Base-by-base conservation (phyloP, 495 filamentous ascomycete genomes). In the Talaromyces trachyspermus region DNA sequence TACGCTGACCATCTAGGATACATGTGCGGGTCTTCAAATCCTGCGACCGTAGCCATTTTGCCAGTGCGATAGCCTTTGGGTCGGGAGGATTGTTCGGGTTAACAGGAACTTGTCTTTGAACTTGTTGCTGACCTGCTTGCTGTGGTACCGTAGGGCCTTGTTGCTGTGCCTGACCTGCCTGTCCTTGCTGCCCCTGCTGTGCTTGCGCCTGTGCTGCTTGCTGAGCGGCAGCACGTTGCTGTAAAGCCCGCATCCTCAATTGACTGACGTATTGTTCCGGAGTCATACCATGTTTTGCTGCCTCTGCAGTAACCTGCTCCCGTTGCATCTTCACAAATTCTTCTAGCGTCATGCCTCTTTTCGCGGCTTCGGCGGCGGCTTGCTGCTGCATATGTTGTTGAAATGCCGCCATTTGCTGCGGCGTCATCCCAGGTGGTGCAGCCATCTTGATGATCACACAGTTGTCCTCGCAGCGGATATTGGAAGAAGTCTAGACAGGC, bases 1-100 rank as follows among this genome's bases (percentile, higher is more conserved):
- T 97, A 49, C 94, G 77, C 71, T 97, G 91, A 51, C 92, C 94
- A 56, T 96, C 89, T 54, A 95, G 74, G 49, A 99, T 94, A 68
- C 85, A 89, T 22, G 92, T 95, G 53, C 94, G 76, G 35, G 80
- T 72, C 77, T 99, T 99, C 52, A 99, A 71, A 53, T 88, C 75
- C 67, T 96, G 90, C 43, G 77, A 68, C 51, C 81, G 78, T 43
- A 99, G 71, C 70, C 91, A 99, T 57, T 89, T 84, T 54, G 94
- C 94, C 19, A 99, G 79, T 14, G 89, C 88, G 17, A 96, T 58
- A 4, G 89, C 90, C 56, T 88, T 83, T 27, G 92, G 91, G 50
- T 91, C 86, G 12, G 87, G 84, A 5, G 89, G 87, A 20, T 68
- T 68, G 3, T 84, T 84, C 0, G 87, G 86, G 41, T 69, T 71